A percentile compares a stretch with the other conserved stretches of the same genome.
Evolutionary conservation across 208 protist species (phyloP).

Genomic region (Herpetomonas muscarum): DNA sequence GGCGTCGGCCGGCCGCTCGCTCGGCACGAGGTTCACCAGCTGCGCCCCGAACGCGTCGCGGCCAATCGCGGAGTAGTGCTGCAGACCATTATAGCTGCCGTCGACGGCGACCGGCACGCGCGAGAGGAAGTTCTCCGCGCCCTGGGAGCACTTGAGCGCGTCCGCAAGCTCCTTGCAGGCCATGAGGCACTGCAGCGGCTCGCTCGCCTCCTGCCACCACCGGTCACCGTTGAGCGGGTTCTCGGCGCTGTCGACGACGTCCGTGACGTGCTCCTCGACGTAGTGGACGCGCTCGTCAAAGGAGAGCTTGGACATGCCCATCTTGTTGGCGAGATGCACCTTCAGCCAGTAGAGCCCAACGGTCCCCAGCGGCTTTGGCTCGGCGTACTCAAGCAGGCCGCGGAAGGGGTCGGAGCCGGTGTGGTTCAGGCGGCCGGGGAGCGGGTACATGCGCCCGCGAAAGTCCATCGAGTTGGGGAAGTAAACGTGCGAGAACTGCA

Average conservation of each 20-base stretch:
- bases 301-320: conserved; percentile 95
- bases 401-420: conserved; percentile 93
- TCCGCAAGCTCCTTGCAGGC: conserved; percentile 93
- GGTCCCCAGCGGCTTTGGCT: conserved; percentile 91
- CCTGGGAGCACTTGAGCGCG: conserved; percentile 85
- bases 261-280: conserved; percentile 90
- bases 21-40: conserved; percentile 96
- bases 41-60: conserved; percentile 94
- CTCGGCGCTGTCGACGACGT: conserved; percentile 85
- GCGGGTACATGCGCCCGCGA: conserved; percentile 97
- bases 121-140: conserved; percentile 86
- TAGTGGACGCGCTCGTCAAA: conserved; percentile 95
- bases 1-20: conserved; percentile 92
- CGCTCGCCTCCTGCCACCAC: conserved; percentile 94
- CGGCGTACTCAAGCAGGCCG: conserved; percentile 93
- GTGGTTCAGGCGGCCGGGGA: conserved; percentile 97
- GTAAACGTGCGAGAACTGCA: conserved; percentile 94
- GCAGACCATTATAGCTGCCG: conserved; percentile 97
- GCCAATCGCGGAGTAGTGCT: conserved; percentile 98
- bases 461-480: conserved; percentile 99
- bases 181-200: conserved; percentile 96
- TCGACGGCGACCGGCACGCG: conserved; percentile 96
- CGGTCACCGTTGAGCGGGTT: conserved; percentile 70
- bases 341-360: conserved; percentile 96
- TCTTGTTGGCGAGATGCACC: conserved; percentile 98